Evolutionary conservation across 1,284 basidiomycete genomes (phyloP).

Genomic region (Cryptococcus hybrid): DNA sequence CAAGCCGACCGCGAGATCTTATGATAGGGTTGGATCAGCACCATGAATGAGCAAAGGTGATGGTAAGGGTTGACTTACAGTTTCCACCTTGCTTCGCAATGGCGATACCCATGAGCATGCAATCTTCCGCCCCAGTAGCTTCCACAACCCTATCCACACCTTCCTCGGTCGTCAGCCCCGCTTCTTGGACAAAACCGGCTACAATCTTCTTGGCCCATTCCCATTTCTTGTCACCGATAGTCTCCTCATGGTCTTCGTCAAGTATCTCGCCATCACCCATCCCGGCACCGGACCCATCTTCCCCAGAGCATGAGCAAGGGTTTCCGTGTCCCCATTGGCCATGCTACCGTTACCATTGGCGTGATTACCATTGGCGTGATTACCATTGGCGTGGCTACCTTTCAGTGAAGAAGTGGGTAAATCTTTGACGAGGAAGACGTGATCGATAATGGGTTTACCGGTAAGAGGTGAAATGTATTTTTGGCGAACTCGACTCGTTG

Average conservation of each 20-base stretch:
- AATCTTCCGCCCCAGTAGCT: constrained; percentile 60
- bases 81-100: constrained; percentile 63
- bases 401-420: constrained; percentile 18
- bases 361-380: not conserved
- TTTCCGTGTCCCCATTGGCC: too few relatives aligned
- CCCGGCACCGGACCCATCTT: constrained; percentile 18
- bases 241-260: constrained; percentile 19
- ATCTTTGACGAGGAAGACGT: constrained; percentile 34
- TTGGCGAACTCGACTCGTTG: constrained; percentile 83
- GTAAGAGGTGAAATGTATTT: constrained; percentile 55
- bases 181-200: constrained; percentile 24
- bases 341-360: too few relatives aligned
- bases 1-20: constrained; percentile 45
- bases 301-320: not conserved
- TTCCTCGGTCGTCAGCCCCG: constrained; percentile 37
- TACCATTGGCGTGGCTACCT: not conserved
- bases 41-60: not conserved
- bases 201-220: constrained; percentile 36
- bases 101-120: constrained; percentile 58
- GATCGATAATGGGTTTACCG: constrained; percentile 41
- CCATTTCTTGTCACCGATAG: constrained; percentile 40
- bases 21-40: not conserved
- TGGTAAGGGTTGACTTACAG: constrained; percentile 15
- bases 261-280: constrained; percentile 27
- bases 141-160: constrained; percentile 64